phyloP scores from a whole-genome alignment of 2,329 filamentous ascomycete species.

The Verticillium isaacii region DNA sequence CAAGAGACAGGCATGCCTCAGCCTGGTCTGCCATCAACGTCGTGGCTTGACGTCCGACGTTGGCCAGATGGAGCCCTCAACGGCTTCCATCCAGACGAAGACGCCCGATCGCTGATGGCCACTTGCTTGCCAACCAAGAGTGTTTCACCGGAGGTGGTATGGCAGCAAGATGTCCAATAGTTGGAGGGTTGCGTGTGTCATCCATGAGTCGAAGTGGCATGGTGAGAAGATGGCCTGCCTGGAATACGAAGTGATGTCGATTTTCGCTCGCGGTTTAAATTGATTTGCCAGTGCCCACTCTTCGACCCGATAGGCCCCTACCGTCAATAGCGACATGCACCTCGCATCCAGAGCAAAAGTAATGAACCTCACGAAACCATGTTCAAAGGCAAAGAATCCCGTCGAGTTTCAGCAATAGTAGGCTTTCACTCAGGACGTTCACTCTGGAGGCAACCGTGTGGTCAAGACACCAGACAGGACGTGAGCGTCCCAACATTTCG shows the following conservation, averaged over 20 bases:
- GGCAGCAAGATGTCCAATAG: no score
- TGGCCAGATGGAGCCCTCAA: no score
- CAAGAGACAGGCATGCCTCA: no score
- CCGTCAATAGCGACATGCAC: neutral
- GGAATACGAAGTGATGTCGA: neutral
- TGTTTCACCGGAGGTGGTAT: no score
- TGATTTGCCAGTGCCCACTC: neutral
- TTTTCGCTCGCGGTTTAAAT: neutral
- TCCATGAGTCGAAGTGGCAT: neutral
- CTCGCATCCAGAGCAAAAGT: neutral
- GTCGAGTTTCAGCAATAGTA: no score
- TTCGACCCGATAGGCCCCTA: neutral
- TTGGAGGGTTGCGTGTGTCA: slow-evolving; percentile 1
- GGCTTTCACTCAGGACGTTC: no score
- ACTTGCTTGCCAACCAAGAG: no score
- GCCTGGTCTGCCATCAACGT: neutral
- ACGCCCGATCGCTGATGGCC: no score
- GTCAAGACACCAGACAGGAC: no score
- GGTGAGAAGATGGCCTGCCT: neutral
- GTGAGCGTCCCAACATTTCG: neutral
- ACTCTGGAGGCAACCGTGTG: no score
- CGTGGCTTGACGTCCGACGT: neutral
- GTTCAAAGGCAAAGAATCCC: neutral
- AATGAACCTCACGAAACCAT: neutral
- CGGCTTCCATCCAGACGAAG: no score